These are phyloP conservation scores for Symbiodinium natans DNA, from an alignment of 73 alveolate species.

Conservation along the genomic window DNA sequence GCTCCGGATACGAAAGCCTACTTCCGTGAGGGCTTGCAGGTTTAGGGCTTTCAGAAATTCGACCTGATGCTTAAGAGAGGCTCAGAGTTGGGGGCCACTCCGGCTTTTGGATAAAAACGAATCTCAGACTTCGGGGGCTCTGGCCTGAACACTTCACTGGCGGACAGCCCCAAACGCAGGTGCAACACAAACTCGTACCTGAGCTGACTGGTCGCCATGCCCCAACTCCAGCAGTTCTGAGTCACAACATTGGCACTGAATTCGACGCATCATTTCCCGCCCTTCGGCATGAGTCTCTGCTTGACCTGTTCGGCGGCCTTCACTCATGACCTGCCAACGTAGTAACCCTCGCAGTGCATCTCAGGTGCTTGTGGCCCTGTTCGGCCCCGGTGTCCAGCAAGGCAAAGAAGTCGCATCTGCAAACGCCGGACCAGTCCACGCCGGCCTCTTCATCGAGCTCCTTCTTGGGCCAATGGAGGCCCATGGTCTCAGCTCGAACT, in stretches of 20 bases:
- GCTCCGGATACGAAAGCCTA: background rate
- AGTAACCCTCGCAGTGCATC: too few species aligned
- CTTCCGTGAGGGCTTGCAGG: background rate
- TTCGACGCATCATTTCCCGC: too few species aligned
- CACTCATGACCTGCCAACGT: too few species aligned
- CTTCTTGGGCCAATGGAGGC: background rate
- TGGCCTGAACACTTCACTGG: constrained; percentile 59
- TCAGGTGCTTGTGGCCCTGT: constrained; percentile 35
- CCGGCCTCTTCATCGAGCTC: constrained; percentile 54
- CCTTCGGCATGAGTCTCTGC: background rate
- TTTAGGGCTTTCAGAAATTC: too few species aligned
- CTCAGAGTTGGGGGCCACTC: too few species aligned
- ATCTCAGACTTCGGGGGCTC: too few species aligned
- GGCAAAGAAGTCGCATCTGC: constrained; percentile 28
- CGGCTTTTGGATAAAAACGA: too few species aligned
- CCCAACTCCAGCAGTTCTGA: background rate
- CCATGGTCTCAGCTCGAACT: too few species aligned
- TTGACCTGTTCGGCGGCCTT: too few species aligned
- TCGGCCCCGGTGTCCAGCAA: constrained; percentile 47
- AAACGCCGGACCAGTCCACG: constrained; percentile 32
- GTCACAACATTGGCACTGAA: too few species aligned
- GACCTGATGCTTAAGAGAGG: too few species aligned
- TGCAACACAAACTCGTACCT: constrained; percentile 46
- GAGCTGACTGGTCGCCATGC: background rate
- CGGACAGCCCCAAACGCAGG: constrained; percentile 26